A percentile compares a stretch with the other conserved stretches of the same genome.
These are phyloP conservation scores for Pseudozyma sp. DNA, from an alignment of 1,284 basidiomycete species.

Conservation along the genomic window DNA sequence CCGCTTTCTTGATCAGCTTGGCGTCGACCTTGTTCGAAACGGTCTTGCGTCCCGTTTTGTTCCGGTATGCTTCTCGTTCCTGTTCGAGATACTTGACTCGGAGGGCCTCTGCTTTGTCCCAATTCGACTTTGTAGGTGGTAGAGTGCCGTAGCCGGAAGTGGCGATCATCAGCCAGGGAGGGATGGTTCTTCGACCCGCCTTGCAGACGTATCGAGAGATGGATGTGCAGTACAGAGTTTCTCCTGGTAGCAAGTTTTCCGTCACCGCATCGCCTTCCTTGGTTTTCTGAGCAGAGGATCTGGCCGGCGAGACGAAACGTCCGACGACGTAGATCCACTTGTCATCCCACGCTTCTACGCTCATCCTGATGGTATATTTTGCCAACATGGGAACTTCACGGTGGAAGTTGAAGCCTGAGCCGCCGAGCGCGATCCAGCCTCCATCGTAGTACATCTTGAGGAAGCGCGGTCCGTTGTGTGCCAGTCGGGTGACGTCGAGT, in stretches of 20 bases:
- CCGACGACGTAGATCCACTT: slow-evolving; percentile 60
- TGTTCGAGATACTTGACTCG: slow-evolving; percentile 25
- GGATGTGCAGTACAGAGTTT: slow-evolving; percentile 56
- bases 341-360: slow-evolving; percentile 56
- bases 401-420: slow-evolving; percentile 50
- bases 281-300: background rate
- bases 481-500: slow-evolving; percentile 51
- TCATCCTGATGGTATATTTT: slow-evolving; percentile 45
- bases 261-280: background rate
- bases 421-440: slow-evolving; percentile 49
- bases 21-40: slow-evolving; percentile 22
- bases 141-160: slow-evolving; percentile 55
- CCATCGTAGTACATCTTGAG: slow-evolving; percentile 51
- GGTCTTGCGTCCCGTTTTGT: slow-evolving; percentile 24
- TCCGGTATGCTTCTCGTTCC: background rate
- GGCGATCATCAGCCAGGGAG: slow-evolving; percentile 58
- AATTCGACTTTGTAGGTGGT: slow-evolving; percentile 44
- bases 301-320: slow-evolving; percentile 26
- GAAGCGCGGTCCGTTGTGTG: slow-evolving; percentile 36
- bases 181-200: slow-evolving; percentile 53
- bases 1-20: slow-evolving; percentile 32
- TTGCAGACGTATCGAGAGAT: slow-evolving; percentile 59
- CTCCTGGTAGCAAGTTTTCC: slow-evolving; percentile 15
- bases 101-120: slow-evolving; percentile 54
- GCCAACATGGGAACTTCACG: slow-evolving; percentile 53